A percentile compares a stretch with the other conserved stretches of the same genome.
Evolutionary conservation across 2,329 filamentous ascomycete species (phyloP).

Genomic region (Penicillium sp.): DNA sequence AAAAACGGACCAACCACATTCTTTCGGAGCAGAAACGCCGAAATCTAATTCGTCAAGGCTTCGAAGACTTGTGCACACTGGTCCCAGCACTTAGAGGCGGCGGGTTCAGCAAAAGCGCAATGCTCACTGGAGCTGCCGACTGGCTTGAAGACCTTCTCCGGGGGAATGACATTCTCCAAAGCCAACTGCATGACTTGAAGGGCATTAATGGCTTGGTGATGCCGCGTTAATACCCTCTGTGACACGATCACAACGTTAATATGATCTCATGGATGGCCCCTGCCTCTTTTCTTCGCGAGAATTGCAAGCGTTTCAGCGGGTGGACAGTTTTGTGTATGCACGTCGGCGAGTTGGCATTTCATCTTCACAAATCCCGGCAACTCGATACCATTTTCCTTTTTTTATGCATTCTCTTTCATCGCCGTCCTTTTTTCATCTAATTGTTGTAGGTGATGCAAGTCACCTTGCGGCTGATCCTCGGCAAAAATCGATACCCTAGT

Average conservation of each 20-base stretch:
- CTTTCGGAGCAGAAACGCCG: slow-evolving; percentile 77
- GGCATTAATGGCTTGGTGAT: slow-evolving; percentile 31
- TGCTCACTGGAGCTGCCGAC: slow-evolving; percentile 64
- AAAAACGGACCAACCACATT: slow-evolving; percentile 80
- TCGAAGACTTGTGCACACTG: slow-evolving; percentile 66
- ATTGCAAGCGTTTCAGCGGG: slow-evolving; percentile 23
- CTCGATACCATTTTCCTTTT: slow-evolving; percentile 16
- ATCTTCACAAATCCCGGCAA: background rate
- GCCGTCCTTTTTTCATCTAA: background rate
- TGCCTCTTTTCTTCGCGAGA: slow-evolving; percentile 4
- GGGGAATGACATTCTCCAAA: slow-evolving; percentile 56
- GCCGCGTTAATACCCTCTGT: slow-evolving; percentile 25
- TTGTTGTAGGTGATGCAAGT: slow-evolving; percentile 1
- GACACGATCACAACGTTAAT: slow-evolving; percentile 18
- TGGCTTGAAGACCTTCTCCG: slow-evolving; percentile 66
- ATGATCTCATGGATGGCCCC: slow-evolving; percentile 6
- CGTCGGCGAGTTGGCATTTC: slow-evolving; percentile 19
- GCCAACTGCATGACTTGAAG: slow-evolving; percentile 46
- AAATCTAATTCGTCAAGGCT: slow-evolving; percentile 71
- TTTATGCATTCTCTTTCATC: slow-evolving; percentile 1
- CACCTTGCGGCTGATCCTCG: background rate
- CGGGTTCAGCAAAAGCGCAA: slow-evolving; percentile 73
- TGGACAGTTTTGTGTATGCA: slow-evolving; percentile 8
- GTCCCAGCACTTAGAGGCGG: slow-evolving; percentile 66
- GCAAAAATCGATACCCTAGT: slow-evolving; percentile 9